Percentiles rank a stretch among this genome's conserved stretches.
Conservation (phyloP, 140 eudicot genomes). For the Cichorium intybus region DNA sequence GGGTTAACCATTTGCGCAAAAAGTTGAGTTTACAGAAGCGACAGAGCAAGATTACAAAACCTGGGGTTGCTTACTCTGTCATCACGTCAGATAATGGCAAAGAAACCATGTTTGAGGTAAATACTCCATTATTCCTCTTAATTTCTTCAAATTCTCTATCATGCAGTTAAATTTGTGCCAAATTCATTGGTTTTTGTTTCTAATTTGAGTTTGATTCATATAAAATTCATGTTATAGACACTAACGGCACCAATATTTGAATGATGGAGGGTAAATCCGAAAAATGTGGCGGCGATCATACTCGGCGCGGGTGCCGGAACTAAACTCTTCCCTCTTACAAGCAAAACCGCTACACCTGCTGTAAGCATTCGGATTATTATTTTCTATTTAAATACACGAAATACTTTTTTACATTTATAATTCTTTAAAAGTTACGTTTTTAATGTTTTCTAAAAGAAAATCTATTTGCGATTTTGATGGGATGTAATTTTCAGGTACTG, state of each 20-base stretch:
- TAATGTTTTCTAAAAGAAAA: background rate
- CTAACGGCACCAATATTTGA: conserved; percentile 50
- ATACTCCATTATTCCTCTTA: no score
- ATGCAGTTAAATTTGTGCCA: background rate
- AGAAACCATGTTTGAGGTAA: conserved; percentile 57
- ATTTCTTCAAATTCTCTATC: no score
- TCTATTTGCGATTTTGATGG: background rate
- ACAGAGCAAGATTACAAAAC: conserved; percentile 41
- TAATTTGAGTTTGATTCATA: conserved; percentile 12
- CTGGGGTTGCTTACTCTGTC: conserved; percentile 78
- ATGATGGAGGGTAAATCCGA: conserved; percentile 63
- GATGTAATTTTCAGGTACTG: conserved; percentile 55
- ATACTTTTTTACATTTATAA: background rate
- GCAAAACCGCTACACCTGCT: conserved; percentile 94
- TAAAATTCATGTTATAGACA: conserved; percentile 31
- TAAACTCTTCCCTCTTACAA: conserved; percentile 89
- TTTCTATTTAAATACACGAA: background rate
- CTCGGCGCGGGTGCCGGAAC: conserved; percentile 97
- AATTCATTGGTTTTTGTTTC: conserved; percentile 2
- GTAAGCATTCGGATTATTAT: conserved; percentile 41
- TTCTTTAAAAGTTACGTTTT: background rate
- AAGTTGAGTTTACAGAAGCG: conserved; percentile 45
- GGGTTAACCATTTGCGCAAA: conserved; percentile 42
- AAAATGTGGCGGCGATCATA: conserved; percentile 89
- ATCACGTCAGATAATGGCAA: conserved; percentile 71